A percentile compares a stretch with the other conserved stretches of the same genome.
These are phyloP conservation scores for Geranium rotundifolium DNA, from an alignment of 345 rosid species.

Conservation along the genomic window DNA sequence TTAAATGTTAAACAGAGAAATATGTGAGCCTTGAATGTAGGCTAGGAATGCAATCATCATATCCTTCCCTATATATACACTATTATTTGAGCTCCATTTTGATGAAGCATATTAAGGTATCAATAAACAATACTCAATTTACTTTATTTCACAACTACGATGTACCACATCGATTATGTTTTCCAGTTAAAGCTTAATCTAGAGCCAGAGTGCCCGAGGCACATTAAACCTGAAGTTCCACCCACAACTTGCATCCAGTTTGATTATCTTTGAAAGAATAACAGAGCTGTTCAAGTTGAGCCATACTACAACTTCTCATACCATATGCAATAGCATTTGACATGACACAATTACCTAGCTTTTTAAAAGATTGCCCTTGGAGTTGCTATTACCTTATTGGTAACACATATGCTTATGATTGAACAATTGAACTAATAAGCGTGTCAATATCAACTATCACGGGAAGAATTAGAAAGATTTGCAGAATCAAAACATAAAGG, in stretches of 20 bases:
- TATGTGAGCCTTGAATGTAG: too few relatives aligned
- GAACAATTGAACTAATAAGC: too few relatives aligned
- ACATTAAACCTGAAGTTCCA: neutral
- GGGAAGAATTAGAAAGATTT: neutral
- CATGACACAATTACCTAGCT: neutral
- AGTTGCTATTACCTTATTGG: neutral
- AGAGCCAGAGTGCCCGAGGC: too few relatives aligned
- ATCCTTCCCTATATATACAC: too few relatives aligned
- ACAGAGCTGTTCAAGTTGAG: neutral
- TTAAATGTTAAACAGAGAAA: too few relatives aligned
- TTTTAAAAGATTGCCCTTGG: neutral
- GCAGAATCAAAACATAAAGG: neutral
- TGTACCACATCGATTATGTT: too few relatives aligned
- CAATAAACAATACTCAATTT: too few relatives aligned
- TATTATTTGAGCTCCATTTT: too few relatives aligned
- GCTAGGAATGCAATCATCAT: too few relatives aligned
- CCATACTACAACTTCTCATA: neutral
- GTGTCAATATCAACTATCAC: neutral
- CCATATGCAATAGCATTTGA: neutral
- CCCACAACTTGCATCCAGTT: neutral
- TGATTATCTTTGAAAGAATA: neutral
- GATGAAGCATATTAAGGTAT: too few relatives aligned
- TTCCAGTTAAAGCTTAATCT: too few relatives aligned
- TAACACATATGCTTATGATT: neutral
- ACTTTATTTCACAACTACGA: too few relatives aligned